Evolutionary conservation across 768 basidiomycete species (phyloP).

Genomic region (Phlebiopsis gigantea): DNA sequence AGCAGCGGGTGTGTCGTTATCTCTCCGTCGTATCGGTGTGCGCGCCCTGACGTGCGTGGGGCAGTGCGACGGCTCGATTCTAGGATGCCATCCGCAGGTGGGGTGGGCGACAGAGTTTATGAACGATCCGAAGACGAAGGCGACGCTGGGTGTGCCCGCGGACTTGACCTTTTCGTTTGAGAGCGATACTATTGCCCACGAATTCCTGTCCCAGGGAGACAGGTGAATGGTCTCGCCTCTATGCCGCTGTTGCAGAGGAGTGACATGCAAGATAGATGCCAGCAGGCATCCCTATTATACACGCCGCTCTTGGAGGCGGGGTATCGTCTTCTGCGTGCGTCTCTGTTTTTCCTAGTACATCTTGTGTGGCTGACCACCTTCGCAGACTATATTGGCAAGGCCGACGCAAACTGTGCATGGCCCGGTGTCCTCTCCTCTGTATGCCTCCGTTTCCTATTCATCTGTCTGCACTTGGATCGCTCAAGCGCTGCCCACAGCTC

Average conservation of each 20-base stretch:
- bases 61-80: neutral
- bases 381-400: conserved; percentile 3
- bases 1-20: neutral
- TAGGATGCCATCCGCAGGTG: neutral
- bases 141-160: neutral
- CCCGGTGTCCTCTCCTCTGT: conserved; percentile 4
- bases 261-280: neutral
- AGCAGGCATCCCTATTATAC: neutral
- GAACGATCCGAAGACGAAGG: neutral
- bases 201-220: neutral
- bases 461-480: neutral
- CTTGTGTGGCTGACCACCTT: neutral
- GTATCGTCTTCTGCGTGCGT: conserved; percentile 1
- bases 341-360: neutral
- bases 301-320: neutral
- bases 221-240: neutral
- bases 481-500: neutral
- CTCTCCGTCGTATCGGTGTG: neutral
- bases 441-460: neutral
- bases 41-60: too few species aligned
- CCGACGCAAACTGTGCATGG: conserved; percentile 4
- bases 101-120: neutral
- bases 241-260: neutral
- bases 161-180: neutral
- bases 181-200: neutral